Base-by-base conservation (phyloP, 1,284 basidiomycete species). In the Pascua sp. region DNA sequence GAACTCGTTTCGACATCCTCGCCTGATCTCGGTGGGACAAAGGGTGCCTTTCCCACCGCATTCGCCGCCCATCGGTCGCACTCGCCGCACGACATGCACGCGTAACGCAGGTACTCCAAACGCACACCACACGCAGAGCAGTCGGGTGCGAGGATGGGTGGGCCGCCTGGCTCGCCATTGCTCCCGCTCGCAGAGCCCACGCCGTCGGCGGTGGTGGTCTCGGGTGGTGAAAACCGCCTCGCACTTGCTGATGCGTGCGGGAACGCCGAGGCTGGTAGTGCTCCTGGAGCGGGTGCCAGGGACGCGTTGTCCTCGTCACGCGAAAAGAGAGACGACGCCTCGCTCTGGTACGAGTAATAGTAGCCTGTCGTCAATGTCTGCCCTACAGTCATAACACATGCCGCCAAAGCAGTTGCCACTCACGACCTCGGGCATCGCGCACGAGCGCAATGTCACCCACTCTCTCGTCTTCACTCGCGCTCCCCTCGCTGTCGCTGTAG, bases 41-140 rank as follows among this genome's bases (percentile, higher is more conserved):
- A 69, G 2, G 58, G 56, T 5, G 63, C 55, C 59, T 68, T 67
- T 13, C 58, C 62, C 9, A 59, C 56, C 1, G 67, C 69, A 38
- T 71, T 66, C 36, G 68, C 73, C 16, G 66, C 65, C 72, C 71
- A 75, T 65, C 70, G 68, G 17, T 74, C 69, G 2, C 66, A 77
- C 85, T 89, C 88, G 12, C 91, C 90, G 67, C 91, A 94, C 18
- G 85, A 87, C 8, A 85, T 83, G 68, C 91, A 95, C 13, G 92
- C 86, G 70, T 94, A 94, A 49, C 89, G 86, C 74, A 93, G 85
- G 17, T 84, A 81, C 56, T 91, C 86, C 10, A 95, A 79, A 5
- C 85, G 69, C 0, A 82, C 72, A 13, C 87, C 87, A 66, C 91
- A 95, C 37, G 85, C 83, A 0, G 90, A 91, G 73, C 91, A 94